Base-by-base conservation (phyloP, 169 alveolate genomes). In the Plasmodium ovale region DNA sequence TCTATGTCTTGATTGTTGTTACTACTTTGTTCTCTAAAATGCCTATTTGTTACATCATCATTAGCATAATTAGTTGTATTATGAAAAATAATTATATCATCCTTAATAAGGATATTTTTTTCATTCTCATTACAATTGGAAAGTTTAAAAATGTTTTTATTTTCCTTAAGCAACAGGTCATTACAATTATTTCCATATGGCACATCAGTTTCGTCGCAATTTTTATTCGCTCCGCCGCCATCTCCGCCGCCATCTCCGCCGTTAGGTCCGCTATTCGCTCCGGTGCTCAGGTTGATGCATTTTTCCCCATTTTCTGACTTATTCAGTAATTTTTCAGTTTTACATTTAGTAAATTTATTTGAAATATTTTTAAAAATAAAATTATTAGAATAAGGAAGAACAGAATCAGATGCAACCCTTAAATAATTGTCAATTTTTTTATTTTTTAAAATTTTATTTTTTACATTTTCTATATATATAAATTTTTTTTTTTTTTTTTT, bases 381-480 rank as follows among this genome's bases (percentile, higher is more conserved):
- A 37, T 74, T 74, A 37, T 21, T 44, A n/a, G 88, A 60, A 37
- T 74, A 74, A 10, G 88, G 88, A 9, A 74, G 54, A 33, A 74
- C 77, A 12, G 88, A 74, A 74, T 74, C 88, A 0, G 88, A 74
- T 47, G 88, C 73, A 25, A 74, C 88, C 47, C 88, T 74, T 14
- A 74, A 37, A 19, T 74, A 74, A 51, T 74, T 60, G 16, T 74
- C 88, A 14, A 74, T 74, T 25, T 7, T 74, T 51, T 74, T 74
- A 62, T 29, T 74, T 44, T 47, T 74, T 25, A 74, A 47, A 23
- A 74, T 5, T 35, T 74, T 74, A 74, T 74, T 74, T 19, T 74
- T 74, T 25, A 74, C 88, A 74, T 62, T 74, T 64, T 74, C 88
- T 23, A 74, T 74, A 29, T 74, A 60, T 29, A 44, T 21, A 23